These are phyloP conservation scores for Amanita pseudoporphyria DNA, from an alignment of 768 basidiomycete genomes.

Conservation along the genomic window DNA sequence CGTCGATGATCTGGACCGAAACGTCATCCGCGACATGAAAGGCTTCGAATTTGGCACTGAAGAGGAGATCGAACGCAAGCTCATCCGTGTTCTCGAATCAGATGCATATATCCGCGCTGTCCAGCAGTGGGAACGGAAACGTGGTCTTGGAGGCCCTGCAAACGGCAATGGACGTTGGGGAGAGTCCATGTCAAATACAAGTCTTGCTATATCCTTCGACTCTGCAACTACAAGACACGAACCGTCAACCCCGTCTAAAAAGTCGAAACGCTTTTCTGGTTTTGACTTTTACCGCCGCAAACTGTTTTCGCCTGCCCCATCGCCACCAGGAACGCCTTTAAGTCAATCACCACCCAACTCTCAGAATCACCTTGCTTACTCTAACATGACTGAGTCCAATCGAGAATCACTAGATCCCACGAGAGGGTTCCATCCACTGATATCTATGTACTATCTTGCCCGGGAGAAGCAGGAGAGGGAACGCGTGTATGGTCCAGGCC, in stretches of 20 bases:
- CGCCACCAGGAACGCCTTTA: slow-evolving; percentile 30
- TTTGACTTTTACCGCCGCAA: slow-evolving; percentile 93
- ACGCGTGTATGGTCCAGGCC: slow-evolving; percentile 84
- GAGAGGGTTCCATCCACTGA: slow-evolving; percentile 85
- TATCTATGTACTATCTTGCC: slow-evolving; percentile 95
- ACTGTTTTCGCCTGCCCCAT: slow-evolving; percentile 60
- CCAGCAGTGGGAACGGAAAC: slow-evolving; percentile 70
- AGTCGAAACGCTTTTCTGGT: slow-evolving; percentile 83
- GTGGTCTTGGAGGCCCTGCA: slow-evolving; percentile 26
- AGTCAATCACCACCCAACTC: slow-evolving; percentile 52
- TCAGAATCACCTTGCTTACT: slow-evolving; percentile 42
- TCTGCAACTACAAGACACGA: slow-evolving; percentile 31
- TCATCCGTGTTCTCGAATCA: slow-evolving; percentile 64
- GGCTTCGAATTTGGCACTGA: slow-evolving; percentile 95
- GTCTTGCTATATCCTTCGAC: slow-evolving; percentile 58
- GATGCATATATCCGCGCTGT: slow-evolving; percentile 71
- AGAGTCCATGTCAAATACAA: slow-evolving; percentile 57
- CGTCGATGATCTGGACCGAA: slow-evolving; percentile 77
- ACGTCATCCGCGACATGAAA: slow-evolving; percentile 84
- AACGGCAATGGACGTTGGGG: slow-evolving; percentile 34
- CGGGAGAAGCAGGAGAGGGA: slow-evolving; percentile 95
- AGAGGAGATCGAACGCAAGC: slow-evolving; percentile 72
- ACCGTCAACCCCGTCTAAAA: slow-evolving; percentile 41
- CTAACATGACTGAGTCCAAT: slow-evolving; percentile 33
- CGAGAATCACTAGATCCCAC: slow-evolving; percentile 72